Percentiles rank a stretch among this genome's conserved stretches.
Conservation (phyloP, 179 eudicot genomes). For the Beta macrorhiza region DNA sequence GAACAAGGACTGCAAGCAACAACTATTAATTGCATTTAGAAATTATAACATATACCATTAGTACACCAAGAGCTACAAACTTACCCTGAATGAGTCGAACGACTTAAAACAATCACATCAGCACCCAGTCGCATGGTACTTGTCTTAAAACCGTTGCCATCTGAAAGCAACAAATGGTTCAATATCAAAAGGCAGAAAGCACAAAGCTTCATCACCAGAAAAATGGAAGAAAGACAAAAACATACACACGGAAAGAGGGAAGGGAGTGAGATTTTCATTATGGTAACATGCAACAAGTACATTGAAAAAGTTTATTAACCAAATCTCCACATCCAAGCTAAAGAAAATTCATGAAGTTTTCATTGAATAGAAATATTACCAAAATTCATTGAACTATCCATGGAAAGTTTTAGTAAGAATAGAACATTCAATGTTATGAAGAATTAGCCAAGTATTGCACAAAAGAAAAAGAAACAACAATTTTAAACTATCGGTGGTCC, state of each 20-base stretch:
- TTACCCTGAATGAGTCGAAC: constrained; percentile 72
- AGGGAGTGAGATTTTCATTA: not conserved
- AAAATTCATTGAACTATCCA: not conserved
- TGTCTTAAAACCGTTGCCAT: constrained; percentile 98
- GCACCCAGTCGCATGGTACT: constrained; percentile 99
- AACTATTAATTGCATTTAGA: not conserved
- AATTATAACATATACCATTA: not conserved
- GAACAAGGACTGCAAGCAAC: not conserved
- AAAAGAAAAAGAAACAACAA: not conserved
- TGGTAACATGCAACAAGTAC: not conserved
- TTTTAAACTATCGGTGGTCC: too few relatives aligned
- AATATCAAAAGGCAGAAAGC: constrained; percentile 15
- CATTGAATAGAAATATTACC: not conserved
- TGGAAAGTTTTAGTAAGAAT: not conserved
- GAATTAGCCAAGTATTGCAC: not conserved
- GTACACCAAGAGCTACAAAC: not conserved
- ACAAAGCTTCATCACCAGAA: not conserved
- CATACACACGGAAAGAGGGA: not conserved
- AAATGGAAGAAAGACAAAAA: not conserved
- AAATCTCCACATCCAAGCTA: not conserved
- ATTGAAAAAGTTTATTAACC: not conserved
- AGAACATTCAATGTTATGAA: not conserved
- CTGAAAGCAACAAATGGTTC: constrained; percentile 39
- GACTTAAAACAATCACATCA: constrained; percentile 89
- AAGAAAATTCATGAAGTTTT: not conserved